phyloP scores from a whole-genome alignment of 306 rosid species.

The Sindora glabra region DNA sequence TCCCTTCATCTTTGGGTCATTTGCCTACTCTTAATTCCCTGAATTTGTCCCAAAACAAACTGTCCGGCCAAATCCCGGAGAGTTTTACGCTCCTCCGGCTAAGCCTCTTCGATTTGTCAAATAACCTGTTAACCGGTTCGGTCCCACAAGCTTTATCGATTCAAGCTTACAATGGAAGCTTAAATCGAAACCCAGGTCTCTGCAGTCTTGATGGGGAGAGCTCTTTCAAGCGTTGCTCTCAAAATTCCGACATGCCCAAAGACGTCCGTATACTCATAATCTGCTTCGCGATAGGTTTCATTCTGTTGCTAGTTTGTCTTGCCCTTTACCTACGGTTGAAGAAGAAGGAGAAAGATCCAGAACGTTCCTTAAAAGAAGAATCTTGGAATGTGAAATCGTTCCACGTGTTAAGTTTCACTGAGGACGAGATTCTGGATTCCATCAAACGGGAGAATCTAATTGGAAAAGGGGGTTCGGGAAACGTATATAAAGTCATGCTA shows the following conservation, averaged over 20 bases:
- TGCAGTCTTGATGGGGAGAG: conserved; percentile 36
- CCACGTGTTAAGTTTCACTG: conserved; percentile 71
- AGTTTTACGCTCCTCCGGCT: conserved; percentile 42
- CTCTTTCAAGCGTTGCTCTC: conserved; percentile 43
- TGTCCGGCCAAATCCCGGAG: conserved; percentile 64
- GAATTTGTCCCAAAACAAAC: conserved; percentile 47
- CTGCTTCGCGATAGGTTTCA: conserved; percentile 32
- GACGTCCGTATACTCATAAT: conserved; percentile 39
- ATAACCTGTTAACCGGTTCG: conserved; percentile 47
- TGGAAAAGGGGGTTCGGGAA: conserved; percentile 90
- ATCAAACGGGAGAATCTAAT: conserved; percentile 74
- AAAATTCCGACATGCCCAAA: conserved; percentile 28
- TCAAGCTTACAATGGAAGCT: conserved; percentile 76
- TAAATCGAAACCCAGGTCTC: conserved; percentile 57
- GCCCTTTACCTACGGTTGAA: conserved; percentile 23
- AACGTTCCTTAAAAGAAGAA: conserved; percentile 63
- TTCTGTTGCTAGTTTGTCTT: conserved; percentile 20
- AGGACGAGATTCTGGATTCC: conserved; percentile 82
- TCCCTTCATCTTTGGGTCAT: conserved; percentile 64
- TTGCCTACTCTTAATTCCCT: conserved; percentile 51
- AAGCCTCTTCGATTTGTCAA: conserved; percentile 66
- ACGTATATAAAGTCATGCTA: conserved; percentile 62
- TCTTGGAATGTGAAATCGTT: conserved; percentile 85
- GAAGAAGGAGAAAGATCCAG: conserved; percentile 32
- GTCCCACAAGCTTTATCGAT: conserved; percentile 50